A percentile compares a stretch with the other conserved stretches of the same genome.
Evolutionary conservation across 2,329 filamentous ascomycete genomes (phyloP).

Genomic region (Alternaria infectoria): DNA sequence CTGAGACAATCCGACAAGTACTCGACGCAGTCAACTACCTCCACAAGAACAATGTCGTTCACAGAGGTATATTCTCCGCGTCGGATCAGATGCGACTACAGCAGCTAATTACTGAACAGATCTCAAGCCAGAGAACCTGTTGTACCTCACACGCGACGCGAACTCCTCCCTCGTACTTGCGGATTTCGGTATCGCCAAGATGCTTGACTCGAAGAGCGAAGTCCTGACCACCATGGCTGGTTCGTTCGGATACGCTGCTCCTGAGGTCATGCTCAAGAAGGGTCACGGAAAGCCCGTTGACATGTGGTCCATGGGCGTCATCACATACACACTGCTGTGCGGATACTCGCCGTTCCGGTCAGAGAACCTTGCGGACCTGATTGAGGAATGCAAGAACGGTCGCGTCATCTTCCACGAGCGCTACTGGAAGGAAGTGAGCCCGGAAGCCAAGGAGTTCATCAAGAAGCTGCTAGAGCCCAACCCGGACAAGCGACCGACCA

Average conservation of each 20-base stretch:
- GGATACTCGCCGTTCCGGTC: constrained; percentile 98
- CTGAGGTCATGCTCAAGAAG: constrained; percentile 97
- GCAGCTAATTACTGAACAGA: constrained; percentile 61
- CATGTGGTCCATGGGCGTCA: constrained; percentile 99
- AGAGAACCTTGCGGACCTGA: constrained; percentile 89
- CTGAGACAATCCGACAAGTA: constrained; percentile 93
- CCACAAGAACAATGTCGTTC: constrained; percentile 92
- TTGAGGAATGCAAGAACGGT: constrained; percentile 87
- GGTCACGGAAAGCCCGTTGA: constrained; percentile 98
- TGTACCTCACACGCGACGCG: constrained; percentile 81
- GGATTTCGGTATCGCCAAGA: constrained; percentile 98
- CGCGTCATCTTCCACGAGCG: constrained; percentile 94
- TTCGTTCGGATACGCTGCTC: constrained; percentile 96
- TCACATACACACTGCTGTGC: constrained; percentile 96
- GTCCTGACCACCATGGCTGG: constrained; percentile 98
- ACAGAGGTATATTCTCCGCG: constrained; percentile 70
- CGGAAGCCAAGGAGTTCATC: constrained; percentile 96
- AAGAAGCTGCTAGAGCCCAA: constrained; percentile 77
- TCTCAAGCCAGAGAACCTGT: constrained; percentile 95
- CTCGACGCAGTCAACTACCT: constrained; percentile 93
- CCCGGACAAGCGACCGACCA: constrained; percentile 77
- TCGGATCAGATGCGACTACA: neutral
- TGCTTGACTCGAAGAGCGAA: constrained; percentile 87
- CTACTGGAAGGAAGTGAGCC: constrained; percentile 97
- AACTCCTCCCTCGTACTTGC: constrained; percentile 90